These are phyloP conservation scores for Parastagonospora avenae DNA, from an alignment of 2,329 filamentous ascomycete species.

Conservation along the genomic window DNA sequence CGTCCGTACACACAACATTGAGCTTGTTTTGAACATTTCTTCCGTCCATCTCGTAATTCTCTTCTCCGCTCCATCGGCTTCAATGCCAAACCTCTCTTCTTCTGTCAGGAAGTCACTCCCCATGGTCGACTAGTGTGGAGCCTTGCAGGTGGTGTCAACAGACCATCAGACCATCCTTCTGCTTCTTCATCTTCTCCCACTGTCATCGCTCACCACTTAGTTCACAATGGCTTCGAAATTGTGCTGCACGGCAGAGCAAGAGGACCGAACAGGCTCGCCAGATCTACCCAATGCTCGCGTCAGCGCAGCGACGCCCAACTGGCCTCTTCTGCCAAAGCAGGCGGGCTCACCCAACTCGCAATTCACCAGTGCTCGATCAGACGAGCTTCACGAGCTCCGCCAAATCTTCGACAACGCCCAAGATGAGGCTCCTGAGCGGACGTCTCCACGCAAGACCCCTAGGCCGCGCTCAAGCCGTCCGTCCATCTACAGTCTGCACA, in stretches of 20 bases:
- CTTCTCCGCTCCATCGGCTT: too few relatives aligned
- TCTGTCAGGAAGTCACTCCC: background rate
- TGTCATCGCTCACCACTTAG: background rate
- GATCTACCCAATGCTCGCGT: slow-evolving; percentile 41
- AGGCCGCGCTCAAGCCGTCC: slow-evolving; percentile 30
- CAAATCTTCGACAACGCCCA: slow-evolving; percentile 41
- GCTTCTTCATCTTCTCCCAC: too few relatives aligned
- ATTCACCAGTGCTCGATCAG: slow-evolving; percentile 37
- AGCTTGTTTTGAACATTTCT: too few relatives aligned
- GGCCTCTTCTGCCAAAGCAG: slow-evolving; percentile 27
- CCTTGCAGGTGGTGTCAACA: background rate
- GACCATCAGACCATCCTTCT: too few relatives aligned
- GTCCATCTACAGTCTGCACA: slow-evolving; percentile 39
- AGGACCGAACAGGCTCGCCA: slow-evolving; percentile 32
- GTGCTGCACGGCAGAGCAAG: slow-evolving; percentile 41
- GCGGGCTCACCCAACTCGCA: slow-evolving; percentile 27
- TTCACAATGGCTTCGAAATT: slow-evolving; percentile 37
- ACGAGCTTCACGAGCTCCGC: slow-evolving; percentile 40
- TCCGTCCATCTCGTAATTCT: too few relatives aligned
- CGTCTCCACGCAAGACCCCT: slow-evolving; percentile 16
- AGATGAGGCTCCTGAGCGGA: slow-evolving; percentile 12
- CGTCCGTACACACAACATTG: too few relatives aligned
- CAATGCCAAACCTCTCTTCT: background rate
- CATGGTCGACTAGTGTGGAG: background rate
- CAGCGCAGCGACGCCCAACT: slow-evolving; percentile 32